These are phyloP conservation scores for Imleria badia DNA, from an alignment of 768 basidiomycete genomes.

Conservation along the genomic window DNA sequence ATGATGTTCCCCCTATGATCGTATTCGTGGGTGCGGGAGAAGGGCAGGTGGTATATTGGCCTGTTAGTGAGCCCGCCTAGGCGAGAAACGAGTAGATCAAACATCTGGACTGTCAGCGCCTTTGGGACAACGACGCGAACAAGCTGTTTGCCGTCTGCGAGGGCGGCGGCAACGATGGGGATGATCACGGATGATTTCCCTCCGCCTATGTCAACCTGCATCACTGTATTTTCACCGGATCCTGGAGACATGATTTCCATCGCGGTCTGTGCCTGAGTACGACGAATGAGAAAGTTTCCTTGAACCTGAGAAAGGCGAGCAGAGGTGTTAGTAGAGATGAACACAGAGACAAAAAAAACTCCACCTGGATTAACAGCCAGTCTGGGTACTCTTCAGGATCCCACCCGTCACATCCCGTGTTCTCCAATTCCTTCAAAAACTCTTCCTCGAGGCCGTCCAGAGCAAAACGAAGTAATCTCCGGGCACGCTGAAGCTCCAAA, in stretches of 20 bases:
- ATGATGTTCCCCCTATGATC: neutral
- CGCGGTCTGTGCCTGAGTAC: conserved; percentile 27
- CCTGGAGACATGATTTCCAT: conserved; percentile 44
- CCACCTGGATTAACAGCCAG: conserved; percentile 45
- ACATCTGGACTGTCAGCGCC: conserved; percentile 42
- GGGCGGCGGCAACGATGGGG: no score
- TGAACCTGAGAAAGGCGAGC: conserved; percentile 36
- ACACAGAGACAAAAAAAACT: neutral
- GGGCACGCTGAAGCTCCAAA: conserved; percentile 8
- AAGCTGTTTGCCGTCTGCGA: no score
- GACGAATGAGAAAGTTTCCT: conserved; percentile 2
- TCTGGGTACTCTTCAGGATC: conserved; percentile 27
- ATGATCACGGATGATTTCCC: no score
- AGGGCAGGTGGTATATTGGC: conserved; percentile 44
- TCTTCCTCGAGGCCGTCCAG: neutral
- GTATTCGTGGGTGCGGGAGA: conserved; percentile 1
- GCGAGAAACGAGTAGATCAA: conserved; percentile 40
- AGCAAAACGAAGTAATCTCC: neutral
- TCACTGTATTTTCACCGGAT: conserved; percentile 32
- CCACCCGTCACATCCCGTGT: conserved; percentile 7
- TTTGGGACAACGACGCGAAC: conserved; percentile 28
- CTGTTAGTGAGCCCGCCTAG: conserved; percentile 44
- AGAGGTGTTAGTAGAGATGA: neutral
- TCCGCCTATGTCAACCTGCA: conserved; percentile 27
- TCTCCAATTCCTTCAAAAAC: neutral